Evolutionary conservation across 495 filamentous ascomycete species (phyloP), one percentile per base, ranked within the genome.

Genomic region (Rostrohypoxylon terebratum): DNA sequence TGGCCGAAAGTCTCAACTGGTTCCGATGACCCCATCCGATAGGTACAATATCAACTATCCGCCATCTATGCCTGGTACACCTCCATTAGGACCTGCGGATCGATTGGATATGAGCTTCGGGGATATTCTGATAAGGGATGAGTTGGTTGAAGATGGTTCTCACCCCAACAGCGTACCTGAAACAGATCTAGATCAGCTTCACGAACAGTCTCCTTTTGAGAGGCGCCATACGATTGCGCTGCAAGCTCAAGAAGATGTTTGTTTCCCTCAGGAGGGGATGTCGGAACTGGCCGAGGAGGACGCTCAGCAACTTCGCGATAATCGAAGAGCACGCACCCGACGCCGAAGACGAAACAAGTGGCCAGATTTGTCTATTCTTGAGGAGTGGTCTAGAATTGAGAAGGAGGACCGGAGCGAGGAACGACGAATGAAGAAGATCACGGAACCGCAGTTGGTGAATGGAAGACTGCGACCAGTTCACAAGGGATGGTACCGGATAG

Each of bases 31-130:
- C 81, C 67, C 76, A 20, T 66, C 77, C 33, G 81, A 82, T 28
- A 71, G 86, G 34, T 94, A 94, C 78, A 91, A 97, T 87, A 87
- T 98, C 66, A 99, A 99, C 75, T 97, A 97, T 74, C 96, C 96
- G n/a, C 96, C 96, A 0, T 98, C 96, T 0, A 88, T 97, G 18
- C 96, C 96, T 0, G 89, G 87, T 4, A 91, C 92, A 18, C 96
- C 96, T 81, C 82, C 54, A 31, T 88, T 66, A 86, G 87, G 61
- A 75, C 82, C 53, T 76, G 87, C 55, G 20, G 83, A 82, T 34
- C 80, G 66, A 36, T 73, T 80, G 77, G 82, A 79, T 44, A 87
- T 92, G 84, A 90, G 85, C 63, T 96, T 89, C 76, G 91, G 93
- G 51, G 94, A 97, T 86, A 85, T 90, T 44, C 88, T 97, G 85